Conservation (phyloP, 2,329 filamentous ascomycete species). For the Alternaria angustiovoidea region DNA sequence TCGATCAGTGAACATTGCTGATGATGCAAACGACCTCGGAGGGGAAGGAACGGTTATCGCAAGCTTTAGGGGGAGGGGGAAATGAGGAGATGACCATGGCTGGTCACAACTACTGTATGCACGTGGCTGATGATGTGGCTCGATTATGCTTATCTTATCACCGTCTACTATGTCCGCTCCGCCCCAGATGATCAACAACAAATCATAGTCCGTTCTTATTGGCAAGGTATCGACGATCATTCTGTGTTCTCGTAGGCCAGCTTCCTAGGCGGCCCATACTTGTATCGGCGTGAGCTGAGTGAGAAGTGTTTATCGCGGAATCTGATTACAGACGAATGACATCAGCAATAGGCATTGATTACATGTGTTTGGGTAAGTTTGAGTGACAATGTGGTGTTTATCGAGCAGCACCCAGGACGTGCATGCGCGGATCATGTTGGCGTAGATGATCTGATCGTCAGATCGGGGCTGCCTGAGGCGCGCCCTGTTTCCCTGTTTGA, state of each 20-base stretch:
- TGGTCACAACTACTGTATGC: not conserved
- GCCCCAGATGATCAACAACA: conserved; percentile 1
- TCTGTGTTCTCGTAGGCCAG: not conserved
- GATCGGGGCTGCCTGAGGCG: conserved; percentile 15
- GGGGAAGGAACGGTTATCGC: not conserved
- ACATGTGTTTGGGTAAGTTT: conserved; percentile 1
- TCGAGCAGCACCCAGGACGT: conserved; percentile 2
- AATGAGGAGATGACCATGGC: not conserved
- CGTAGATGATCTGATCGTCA: conserved; percentile 6
- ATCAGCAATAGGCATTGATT: conserved; percentile 6
- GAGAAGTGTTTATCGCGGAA: not conserved
- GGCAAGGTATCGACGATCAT: not conserved
- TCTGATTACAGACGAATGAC: not conserved
- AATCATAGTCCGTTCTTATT: not conserved
- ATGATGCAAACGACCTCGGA: conserved; percentile 1
- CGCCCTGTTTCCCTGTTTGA: conserved; percentile 20
- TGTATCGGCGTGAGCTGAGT: not conserved
- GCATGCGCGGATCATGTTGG: not conserved
- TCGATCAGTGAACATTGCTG: not conserved
- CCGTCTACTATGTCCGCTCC: not conserved
- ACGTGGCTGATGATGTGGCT: conserved; percentile 1
- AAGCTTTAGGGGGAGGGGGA: not conserved
- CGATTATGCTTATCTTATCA: conserved; percentile 1
- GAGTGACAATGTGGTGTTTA: not conserved
- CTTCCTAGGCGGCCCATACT: not conserved